phyloP scores from a whole-genome alignment of 148 eudicot genomes.

The Chenopodium album region DNA sequence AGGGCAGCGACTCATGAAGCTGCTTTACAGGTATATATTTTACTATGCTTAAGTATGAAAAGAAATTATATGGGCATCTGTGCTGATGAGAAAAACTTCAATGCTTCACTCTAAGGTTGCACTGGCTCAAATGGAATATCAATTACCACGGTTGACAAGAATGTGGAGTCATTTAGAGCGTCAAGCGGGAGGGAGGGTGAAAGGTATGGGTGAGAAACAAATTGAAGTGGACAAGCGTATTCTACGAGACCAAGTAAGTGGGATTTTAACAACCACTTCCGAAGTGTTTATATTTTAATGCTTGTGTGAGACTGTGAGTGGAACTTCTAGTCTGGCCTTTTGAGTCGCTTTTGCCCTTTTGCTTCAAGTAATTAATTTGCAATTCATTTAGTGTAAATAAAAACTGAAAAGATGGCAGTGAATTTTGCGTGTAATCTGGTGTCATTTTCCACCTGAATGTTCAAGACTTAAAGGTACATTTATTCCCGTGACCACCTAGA shows the following conservation, averaged over 20 bases:
- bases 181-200: constrained; percentile 95
- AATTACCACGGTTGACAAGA: constrained; percentile 83
- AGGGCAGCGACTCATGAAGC: constrained; percentile 99
- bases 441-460: not conserved
- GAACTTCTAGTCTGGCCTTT: not conserved
- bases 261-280: constrained; percentile 9
- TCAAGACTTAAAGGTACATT: not conserved
- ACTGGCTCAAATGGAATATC: constrained; percentile 97
- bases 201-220: constrained; percentile 99
- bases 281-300: not conserved
- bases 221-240: constrained; percentile 99
- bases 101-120: constrained; percentile 50
- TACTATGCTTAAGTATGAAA: not conserved
- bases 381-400: not conserved
- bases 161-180: constrained; percentile 99
- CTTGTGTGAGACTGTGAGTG: too few species aligned
- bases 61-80: not conserved
- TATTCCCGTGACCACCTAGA: not conserved
- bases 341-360: not conserved
- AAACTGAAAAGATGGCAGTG: not conserved
- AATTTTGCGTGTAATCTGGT: not conserved
- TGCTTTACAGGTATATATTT: constrained; percentile 66
- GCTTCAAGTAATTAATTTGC: not conserved
- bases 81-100: constrained; percentile 10
- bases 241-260: constrained; percentile 80